Evolutionary conservation across 345 rosid species (phyloP).

Genomic region (Eucalyptus cladocalyx): DNA sequence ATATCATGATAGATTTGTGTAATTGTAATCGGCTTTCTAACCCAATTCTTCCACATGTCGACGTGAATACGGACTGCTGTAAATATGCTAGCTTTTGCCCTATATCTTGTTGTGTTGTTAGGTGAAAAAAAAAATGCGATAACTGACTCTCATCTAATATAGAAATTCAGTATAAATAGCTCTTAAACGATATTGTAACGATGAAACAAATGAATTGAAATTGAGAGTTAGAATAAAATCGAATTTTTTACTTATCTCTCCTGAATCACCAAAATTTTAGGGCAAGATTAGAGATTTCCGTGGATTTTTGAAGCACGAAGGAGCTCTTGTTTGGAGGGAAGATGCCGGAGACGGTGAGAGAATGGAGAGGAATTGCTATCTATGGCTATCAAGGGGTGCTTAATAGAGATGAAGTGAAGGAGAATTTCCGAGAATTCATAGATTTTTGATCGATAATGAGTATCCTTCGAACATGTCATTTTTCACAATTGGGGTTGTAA

Average conservation of each 20-base stretch:
- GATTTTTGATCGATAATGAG: background rate
- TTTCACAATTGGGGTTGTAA: background rate
- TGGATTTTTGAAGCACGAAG: background rate
- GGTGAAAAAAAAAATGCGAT: background rate
- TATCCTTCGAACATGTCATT: background rate
- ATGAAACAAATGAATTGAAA: background rate
- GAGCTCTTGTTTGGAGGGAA: background rate
- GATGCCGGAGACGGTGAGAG: background rate
- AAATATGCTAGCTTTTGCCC: background rate
- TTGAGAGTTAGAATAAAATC: background rate
- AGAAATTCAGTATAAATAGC: background rate
- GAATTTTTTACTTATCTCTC: background rate
- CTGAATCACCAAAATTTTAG: background rate
- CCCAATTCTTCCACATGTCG: too few species aligned
- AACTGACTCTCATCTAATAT: background rate
- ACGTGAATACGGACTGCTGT: background rate
- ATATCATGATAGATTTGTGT: too few species aligned
- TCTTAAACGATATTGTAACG: background rate
- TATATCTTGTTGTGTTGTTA: background rate
- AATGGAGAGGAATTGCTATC: background rate
- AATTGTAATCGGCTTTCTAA: too few species aligned
- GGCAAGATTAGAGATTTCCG: rapidly evolving
- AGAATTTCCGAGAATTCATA: background rate
- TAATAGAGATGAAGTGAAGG: background rate
- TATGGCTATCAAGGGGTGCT: background rate